Conservation (phyloP, 148 eudicot species). For the Chenopodium suecicum region DNA sequence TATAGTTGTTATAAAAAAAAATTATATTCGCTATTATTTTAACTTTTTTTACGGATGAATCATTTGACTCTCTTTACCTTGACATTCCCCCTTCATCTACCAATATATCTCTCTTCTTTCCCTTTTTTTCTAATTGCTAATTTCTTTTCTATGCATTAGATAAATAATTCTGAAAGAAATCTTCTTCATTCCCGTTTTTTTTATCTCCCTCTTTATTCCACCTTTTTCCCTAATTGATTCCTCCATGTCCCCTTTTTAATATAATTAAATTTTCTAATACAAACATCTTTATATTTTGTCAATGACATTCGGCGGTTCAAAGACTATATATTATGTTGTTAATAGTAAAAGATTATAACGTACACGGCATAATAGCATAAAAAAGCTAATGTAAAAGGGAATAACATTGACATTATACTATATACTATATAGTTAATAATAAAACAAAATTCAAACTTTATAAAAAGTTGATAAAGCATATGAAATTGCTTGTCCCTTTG, state of each 20-base stretch:
- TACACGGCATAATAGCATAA: slow-evolving; percentile 15
- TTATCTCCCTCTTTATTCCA: background rate
- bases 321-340: slow-evolving; percentile 1
- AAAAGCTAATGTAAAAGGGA: slow-evolving; percentile 1
- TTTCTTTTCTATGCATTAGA: too few species aligned
- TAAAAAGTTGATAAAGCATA: slow-evolving; percentile 10
- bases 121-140: background rate
- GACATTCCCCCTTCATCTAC: too few species aligned
- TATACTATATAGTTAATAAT: background rate
- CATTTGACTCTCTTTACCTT: too few species aligned
- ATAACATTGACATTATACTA: background rate
- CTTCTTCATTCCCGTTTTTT: background rate
- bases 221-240: slow-evolving; percentile 12
- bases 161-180: too few species aligned
- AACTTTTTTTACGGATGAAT: too few species aligned
- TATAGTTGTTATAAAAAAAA: too few species aligned
- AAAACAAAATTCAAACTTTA: slow-evolving; percentile 3
- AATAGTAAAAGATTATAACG: slow-evolving; percentile 16
- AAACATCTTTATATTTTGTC: background rate
- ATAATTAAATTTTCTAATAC: background rate
- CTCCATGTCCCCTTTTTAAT: background rate
- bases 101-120: background rate
- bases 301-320: slow-evolving; percentile 10
- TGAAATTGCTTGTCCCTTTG: slow-evolving; percentile 22
- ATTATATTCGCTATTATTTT: too few species aligned